phyloP scores from a whole-genome alignment of 768 basidiomycete species.

The Mycena galericulata region DNA sequence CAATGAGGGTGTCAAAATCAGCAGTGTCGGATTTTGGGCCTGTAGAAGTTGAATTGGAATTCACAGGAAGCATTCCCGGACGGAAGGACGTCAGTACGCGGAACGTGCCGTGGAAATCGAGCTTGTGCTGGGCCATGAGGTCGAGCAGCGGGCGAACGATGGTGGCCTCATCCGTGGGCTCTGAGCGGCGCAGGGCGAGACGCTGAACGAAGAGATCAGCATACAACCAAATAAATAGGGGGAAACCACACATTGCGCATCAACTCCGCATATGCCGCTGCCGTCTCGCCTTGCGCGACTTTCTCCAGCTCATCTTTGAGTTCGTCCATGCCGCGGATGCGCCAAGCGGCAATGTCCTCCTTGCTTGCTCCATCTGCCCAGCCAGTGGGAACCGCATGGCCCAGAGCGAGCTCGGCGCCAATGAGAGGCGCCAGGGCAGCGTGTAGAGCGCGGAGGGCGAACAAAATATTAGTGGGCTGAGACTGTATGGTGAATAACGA shows the following conservation, averaged over 20 bases:
- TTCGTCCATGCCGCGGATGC: constrained; percentile 62
- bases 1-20: constrained; percentile 56
- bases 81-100: constrained; percentile 76
- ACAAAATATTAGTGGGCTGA: constrained; percentile 86
- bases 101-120: constrained; percentile 94
- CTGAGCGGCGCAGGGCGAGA: constrained; percentile 75
- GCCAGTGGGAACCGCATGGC: constrained; percentile 63
- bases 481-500: constrained; percentile 54
- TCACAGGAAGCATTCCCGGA: constrained; percentile 47
- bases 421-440: constrained; percentile 86
- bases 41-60: constrained; percentile 19
- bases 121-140: constrained; percentile 74
- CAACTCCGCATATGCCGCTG: constrained; percentile 71
- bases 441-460: constrained; percentile 83
- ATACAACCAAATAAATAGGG: neutral
- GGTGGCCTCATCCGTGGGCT: constrained; percentile 67
- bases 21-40: constrained; percentile 5
- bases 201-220: constrained; percentile 58
- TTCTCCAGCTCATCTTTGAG: constrained; percentile 72
- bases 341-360: constrained; percentile 74
- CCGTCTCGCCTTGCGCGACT: constrained; percentile 68
- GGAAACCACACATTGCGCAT: constrained; percentile 71
- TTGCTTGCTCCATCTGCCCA: constrained; percentile 71
- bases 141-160: constrained; percentile 79
- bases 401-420: constrained; percentile 78